phyloP scores from a whole-genome alignment of 495 filamentous ascomycete genomes.

The Daldinia loculata region DNA sequence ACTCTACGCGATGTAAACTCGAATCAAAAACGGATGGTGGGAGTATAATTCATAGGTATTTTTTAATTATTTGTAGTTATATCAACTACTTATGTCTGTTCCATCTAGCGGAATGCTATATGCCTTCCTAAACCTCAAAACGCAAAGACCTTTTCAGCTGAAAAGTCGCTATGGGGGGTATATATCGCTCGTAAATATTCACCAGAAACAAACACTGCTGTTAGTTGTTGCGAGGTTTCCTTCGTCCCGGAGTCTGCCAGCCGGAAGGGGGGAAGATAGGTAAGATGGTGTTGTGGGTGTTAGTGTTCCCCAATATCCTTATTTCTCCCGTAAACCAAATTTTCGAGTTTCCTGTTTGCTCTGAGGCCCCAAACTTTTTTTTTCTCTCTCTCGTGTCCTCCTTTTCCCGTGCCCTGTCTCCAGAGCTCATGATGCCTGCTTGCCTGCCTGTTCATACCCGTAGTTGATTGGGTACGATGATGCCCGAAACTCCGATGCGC shows the following conservation, averaged over 20 bases:
- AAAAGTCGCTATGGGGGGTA: conserved; percentile 30
- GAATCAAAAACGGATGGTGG: background rate
- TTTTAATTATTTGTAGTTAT: background rate
- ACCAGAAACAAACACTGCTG: conserved; percentile 45
- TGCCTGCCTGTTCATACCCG: background rate
- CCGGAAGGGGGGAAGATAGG: conserved; percentile 15
- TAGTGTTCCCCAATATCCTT: conserved; percentile 1
- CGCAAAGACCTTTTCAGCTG: conserved; percentile 7
- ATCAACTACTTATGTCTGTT: background rate
- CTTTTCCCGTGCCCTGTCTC: background rate
- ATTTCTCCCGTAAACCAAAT: conserved; percentile 20
- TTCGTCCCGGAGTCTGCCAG: conserved; percentile 41
- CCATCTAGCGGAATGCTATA: background rate
- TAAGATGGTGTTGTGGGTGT: conserved; percentile 6
- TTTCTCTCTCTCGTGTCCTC: background rate
- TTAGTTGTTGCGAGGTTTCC: conserved; percentile 10
- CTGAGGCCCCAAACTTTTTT: conserved; percentile 37
- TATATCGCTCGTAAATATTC: conserved; percentile 36
- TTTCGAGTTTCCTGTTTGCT: conserved; percentile 39
- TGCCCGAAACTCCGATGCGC: conserved; percentile 38
- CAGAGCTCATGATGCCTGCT: background rate
- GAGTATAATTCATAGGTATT: background rate
- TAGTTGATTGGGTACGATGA: background rate
- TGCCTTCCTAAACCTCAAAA: background rate
- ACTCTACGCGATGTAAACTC: background rate